Evolutionary conservation across 2,329 filamentous ascomycete genomes (phyloP), one percentile per base, ranked within the genome.

Genomic region (Polytolypa hystricis): DNA sequence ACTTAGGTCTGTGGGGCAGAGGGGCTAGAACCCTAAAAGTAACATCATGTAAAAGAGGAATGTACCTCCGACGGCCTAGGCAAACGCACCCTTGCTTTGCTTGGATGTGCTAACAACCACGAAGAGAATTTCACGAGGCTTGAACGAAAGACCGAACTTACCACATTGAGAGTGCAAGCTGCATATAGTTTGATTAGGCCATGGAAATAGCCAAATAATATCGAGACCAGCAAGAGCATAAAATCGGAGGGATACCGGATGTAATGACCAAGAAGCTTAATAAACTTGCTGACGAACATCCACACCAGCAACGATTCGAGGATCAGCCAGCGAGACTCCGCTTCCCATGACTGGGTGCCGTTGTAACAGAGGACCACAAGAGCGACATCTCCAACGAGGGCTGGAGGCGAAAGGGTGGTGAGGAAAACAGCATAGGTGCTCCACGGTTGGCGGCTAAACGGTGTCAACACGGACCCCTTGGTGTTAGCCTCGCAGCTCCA

Each of bases 101-200:
- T 7, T 25, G 21, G 7, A 25, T n/a, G 7, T 25, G 21, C 7
- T 25, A 25, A 7, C 21, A n/a, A 25, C 7, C 11, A 14, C 8
- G 28, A 30, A 21, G 31, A 33, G 20, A 23, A 26, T 5, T n/a
- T 12, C 12, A 12, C 12, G 20, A 35, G 12, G 14, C n/a, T n/a
- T n/a, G n/a, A n/a, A n/a, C n/a, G n/a, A n/a, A n/a, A n/a, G 7
- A n/a, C n/a, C 7, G 23, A 21, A 67, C 79, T 62, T 73, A 93
- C 85, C 75, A 83, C 80, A 54, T 81, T 79, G 48, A 87, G 74
- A 40, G 87, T 94, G 47, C 81, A 69, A 43, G 87, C 70, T 27
- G 89, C 86, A 54, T 89, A 89, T 44, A 93, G 69, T 69, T 95
- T 95, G 69, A 96, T 87, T 43, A 86, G 61, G 42, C 87, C 85